Conservation (phyloP, 2,329 filamentous ascomycete species). For the Blastomyces percursus region DNA sequence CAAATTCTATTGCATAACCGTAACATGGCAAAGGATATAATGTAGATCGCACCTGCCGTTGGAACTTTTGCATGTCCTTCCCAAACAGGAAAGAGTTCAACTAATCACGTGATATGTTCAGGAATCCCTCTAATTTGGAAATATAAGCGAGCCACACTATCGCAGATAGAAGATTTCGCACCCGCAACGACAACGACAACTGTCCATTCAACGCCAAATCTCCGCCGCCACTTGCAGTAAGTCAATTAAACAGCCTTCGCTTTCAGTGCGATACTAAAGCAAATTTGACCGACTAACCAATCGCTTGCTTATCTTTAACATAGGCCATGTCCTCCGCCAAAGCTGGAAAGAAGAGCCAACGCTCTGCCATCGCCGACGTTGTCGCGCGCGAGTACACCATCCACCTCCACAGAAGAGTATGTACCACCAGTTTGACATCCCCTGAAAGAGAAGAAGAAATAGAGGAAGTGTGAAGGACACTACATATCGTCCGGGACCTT, state of each 20-base stretch:
- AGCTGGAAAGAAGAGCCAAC: constrained; percentile 59
- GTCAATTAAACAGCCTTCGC: constrained; percentile 13
- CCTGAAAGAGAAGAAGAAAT: constrained; percentile 10
- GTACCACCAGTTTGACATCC: constrained; percentile 34
- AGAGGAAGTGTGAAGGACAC: constrained; percentile 6
- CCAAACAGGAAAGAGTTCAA: not conserved
- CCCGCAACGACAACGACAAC: constrained; percentile 12
- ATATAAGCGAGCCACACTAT: constrained; percentile 29
- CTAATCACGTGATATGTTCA: not conserved
- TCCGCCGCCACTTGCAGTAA: constrained; percentile 27
- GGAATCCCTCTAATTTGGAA: not conserved
- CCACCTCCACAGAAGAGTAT: constrained; percentile 98
- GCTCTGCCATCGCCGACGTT: constrained; percentile 97
- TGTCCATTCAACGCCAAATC: constrained; percentile 28
- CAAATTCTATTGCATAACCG: not conserved
- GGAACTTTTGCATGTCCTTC: not conserved
- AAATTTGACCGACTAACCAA: not conserved
- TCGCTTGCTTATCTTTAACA: not conserved
- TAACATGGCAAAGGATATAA: not conserved
- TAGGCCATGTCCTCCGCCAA: constrained; percentile 50
- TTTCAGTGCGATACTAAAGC: not conserved
- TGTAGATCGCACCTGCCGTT: not conserved
- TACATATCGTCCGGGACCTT: not conserved
- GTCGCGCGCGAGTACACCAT: constrained; percentile 99
- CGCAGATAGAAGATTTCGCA: constrained; percentile 19